Percentiles rank a stretch among this genome's conserved stretches.
phyloP scores from a whole-genome alignment of 2,329 filamentous ascomycete species.

The Fusarium robinianum region DNA sequence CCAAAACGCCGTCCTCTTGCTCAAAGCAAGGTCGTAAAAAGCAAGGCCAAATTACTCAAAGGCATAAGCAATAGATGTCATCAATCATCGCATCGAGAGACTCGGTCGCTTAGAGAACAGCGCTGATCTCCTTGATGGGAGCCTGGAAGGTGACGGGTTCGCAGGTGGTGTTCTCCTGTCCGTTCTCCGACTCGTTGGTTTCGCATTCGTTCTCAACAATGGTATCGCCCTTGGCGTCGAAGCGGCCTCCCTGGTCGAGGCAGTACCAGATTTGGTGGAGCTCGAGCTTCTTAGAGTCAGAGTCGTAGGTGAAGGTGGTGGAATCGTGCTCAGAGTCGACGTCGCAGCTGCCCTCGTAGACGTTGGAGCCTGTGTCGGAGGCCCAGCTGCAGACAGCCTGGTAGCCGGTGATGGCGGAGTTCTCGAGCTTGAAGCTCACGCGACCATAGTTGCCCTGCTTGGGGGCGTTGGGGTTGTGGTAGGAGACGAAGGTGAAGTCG shows the following conservation, averaged over 20 bases:
- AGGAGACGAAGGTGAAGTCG: slow-evolving; percentile 53
- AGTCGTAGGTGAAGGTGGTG: slow-evolving; percentile 50
- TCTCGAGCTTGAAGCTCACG: slow-evolving; percentile 54
- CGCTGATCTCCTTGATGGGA: slow-evolving; percentile 38
- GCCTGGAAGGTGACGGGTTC: slow-evolving; percentile 30
- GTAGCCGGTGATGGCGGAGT: slow-evolving; percentile 50
- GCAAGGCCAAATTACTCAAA: slow-evolving; percentile 1
- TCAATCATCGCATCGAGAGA: neutral
- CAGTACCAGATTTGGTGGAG: slow-evolving; percentile 57
- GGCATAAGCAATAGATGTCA: slow-evolving; percentile 3
- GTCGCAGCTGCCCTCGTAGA: slow-evolving; percentile 52
- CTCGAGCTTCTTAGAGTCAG: slow-evolving; percentile 43
- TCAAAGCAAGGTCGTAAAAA: slow-evolving; percentile 21
- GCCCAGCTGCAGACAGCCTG: slow-evolving; percentile 46
- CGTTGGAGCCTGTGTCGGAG: slow-evolving; percentile 48
- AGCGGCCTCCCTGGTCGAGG: slow-evolving; percentile 44
- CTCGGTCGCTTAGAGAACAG: slow-evolving; percentile 29
- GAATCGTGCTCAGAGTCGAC: slow-evolving; percentile 36
- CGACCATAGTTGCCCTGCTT: slow-evolving; percentile 53
- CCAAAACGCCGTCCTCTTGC: slow-evolving; percentile 26
- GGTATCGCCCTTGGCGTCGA: slow-evolving; percentile 37
- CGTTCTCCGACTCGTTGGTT: slow-evolving; percentile 31
- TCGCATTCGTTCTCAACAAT: slow-evolving; percentile 37
- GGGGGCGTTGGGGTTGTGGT: slow-evolving; percentile 53
- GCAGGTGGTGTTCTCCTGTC: slow-evolving; percentile 40